Conservation (phyloP, 805 yeast genomes). For the Nakazawaea holstii region DNA sequence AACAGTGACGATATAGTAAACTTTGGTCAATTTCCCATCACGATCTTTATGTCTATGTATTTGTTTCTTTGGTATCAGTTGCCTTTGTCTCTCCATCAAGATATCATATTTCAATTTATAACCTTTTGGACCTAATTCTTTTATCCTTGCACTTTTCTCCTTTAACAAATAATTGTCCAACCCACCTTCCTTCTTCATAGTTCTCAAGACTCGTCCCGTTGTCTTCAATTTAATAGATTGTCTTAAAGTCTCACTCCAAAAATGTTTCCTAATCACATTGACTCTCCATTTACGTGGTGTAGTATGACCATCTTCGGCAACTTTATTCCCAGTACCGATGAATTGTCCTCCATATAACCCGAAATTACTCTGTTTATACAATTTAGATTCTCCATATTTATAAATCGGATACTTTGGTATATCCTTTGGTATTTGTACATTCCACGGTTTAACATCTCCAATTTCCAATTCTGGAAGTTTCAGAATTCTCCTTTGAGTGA, state of each 20-base stretch:
- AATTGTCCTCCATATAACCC: conserved; percentile 91
- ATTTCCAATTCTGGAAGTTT: conserved; percentile 36
- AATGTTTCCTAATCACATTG: conserved; percentile 65
- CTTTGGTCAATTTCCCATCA: conserved; percentile 26
- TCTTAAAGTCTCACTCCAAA: conserved; percentile 82
- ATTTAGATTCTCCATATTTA: conserved; percentile 72
- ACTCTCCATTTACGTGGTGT: conserved; percentile 75
- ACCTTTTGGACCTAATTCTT: conserved; percentile 88
- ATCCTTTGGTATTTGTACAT: conserved; percentile 35
- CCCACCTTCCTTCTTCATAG: conserved; percentile 93
- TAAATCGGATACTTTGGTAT: conserved; percentile 52
- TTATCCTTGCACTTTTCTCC: conserved; percentile 83
- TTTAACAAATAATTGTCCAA: conserved; percentile 82
- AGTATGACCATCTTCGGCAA: conserved; percentile 69
- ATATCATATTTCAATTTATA: conserved; percentile 85
- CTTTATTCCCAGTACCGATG: conserved; percentile 67
- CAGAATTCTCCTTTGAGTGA: conserved; percentile 43
- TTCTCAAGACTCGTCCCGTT: conserved; percentile 76
- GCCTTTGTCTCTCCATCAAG: conserved; percentile 34
- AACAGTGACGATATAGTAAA: conserved; percentile 43
- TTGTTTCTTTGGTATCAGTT: conserved; percentile 33
- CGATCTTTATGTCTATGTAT: conserved; percentile 26
- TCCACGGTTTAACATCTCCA: conserved; percentile 48
- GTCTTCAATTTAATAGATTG: conserved; percentile 53
- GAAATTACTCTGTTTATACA: conserved; percentile 77